phyloP scores from a whole-genome alignment of 345 rosid species.

The Dipteronia sinensis region DNA sequence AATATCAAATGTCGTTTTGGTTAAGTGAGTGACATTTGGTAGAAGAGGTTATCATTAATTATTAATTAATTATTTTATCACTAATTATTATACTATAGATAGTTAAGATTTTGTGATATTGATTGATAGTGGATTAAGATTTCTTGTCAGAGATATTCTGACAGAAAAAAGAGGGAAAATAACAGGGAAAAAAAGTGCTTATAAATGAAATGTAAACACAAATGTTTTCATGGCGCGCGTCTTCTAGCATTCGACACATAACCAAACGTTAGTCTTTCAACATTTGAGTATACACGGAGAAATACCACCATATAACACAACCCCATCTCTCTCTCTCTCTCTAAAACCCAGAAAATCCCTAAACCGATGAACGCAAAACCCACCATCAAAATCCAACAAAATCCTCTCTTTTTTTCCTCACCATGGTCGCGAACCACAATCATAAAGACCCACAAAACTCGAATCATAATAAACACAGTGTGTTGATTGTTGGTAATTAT shows the following conservation, averaged over 20 bases:
- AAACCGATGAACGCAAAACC: conserved; percentile 4
- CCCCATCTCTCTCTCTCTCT: not conserved
- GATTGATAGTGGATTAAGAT: too few species aligned
- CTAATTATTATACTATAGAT: too few species aligned
- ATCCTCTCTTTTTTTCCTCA: not conserved
- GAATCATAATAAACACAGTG: conserved; percentile 28
- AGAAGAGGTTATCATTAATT: too few species aligned
- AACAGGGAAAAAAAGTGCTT: not conserved
- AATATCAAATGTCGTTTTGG: too few species aligned
- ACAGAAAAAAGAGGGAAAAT: not conserved
- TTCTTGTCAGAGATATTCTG: not conserved
- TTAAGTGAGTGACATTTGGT: too few species aligned
- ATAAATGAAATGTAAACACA: not conserved
- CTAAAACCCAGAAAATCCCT: not conserved
- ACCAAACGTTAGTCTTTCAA: not conserved
- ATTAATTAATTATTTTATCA: too few species aligned
- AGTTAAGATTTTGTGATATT: too few species aligned
- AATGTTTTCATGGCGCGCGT: conserved; percentile 16
- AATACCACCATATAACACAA: not conserved
- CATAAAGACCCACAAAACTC: conserved; percentile 8
- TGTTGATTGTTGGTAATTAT: conserved; percentile 82
- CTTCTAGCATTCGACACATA: conserved; percentile 23
- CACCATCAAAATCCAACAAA: not conserved
- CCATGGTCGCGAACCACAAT: conserved; percentile 22
- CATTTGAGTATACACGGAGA: too few species aligned